phyloP scores from a whole-genome alignment of 306 rosid species.

The Geum urbanum region DNA sequence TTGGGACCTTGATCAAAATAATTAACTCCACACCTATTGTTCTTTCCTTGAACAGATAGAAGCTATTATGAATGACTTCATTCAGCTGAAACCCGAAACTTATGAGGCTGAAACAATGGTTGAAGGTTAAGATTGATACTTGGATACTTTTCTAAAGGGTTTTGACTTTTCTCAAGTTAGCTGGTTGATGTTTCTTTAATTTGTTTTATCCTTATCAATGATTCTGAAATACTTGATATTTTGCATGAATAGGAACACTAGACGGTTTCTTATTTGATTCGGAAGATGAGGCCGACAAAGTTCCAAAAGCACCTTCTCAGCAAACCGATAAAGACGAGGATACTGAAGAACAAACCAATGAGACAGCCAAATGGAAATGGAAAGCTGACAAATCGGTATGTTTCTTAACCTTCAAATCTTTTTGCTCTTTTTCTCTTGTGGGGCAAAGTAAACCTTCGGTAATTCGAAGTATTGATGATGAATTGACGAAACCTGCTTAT shows the following conservation, averaged over 20 bases:
- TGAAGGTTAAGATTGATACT: conserved; percentile 54
- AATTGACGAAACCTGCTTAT: conserved; percentile 2
- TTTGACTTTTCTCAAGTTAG: too few species aligned
- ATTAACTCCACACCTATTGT: neutral
- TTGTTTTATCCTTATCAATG: neutral
- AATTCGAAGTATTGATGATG: conserved; percentile 14
- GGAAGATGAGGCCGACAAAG: conserved; percentile 75
- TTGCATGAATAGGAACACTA: conserved; percentile 68
- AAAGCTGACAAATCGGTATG: conserved; percentile 70
- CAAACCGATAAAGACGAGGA: conserved; percentile 52
- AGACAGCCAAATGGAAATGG: conserved; percentile 49
- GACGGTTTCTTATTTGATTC: conserved; percentile 93
- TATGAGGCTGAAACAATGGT: conserved; percentile 96
- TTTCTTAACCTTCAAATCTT: conserved; percentile 13
- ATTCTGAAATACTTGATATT: conserved; percentile 9
- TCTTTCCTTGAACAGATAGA: conserved; percentile 66
- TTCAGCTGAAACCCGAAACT: conserved; percentile 80
- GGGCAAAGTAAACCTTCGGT: neutral
- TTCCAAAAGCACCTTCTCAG: conserved; percentile 42
- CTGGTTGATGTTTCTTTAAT: neutral
- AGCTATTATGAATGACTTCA: conserved; percentile 89
- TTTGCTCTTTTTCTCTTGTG: neutral
- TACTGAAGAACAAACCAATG: conserved; percentile 47
- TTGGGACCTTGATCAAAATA: neutral
- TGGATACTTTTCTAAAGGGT: too few species aligned